Percentiles rank a stretch among this genome's conserved stretches.
phyloP scores from a whole-genome alignment of 73 alveolate genomes.

The Tetrahymena elliotti region DNA sequence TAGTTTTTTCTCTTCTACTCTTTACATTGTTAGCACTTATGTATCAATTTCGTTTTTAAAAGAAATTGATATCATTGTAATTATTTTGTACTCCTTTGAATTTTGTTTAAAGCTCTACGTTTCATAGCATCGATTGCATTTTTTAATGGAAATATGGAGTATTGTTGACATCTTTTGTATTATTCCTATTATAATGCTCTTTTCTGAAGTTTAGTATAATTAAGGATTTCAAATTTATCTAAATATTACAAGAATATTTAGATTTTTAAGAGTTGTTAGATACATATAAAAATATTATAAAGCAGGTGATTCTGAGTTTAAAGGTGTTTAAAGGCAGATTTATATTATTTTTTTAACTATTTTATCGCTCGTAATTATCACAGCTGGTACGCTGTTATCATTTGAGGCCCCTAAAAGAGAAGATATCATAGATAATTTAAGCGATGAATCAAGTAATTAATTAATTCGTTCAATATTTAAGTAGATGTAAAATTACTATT shows the following conservation, averaged over 20 bases:
- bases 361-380: slow-evolving; percentile 27
- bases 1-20: neutral
- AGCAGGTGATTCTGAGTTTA: slow-evolving; percentile 36
- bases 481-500: no score
- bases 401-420: slow-evolving; percentile 56
- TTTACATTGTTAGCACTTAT: neutral
- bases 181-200: neutral
- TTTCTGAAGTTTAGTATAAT: neutral
- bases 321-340: slow-evolving; percentile 29
- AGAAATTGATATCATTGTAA: neutral
- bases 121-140: neutral
- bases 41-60: neutral
- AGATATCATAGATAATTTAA: neutral
- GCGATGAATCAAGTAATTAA: neutral
- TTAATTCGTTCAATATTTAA: no score
- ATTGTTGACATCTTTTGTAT: neutral
- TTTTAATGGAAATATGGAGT: neutral
- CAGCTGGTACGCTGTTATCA: slow-evolving; percentile 63
- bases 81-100: neutral
- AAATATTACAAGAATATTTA: slow-evolving; percentile 15
- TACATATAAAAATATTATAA: slow-evolving; percentile 16
- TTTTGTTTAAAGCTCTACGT: neutral
- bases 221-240: slow-evolving; percentile 10
- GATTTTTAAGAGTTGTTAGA: slow-evolving; percentile 35
- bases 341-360: slow-evolving; percentile 29